Conservation (phyloP, 2,329 filamentous ascomycete species). For the Phoma herbarum region DNA sequence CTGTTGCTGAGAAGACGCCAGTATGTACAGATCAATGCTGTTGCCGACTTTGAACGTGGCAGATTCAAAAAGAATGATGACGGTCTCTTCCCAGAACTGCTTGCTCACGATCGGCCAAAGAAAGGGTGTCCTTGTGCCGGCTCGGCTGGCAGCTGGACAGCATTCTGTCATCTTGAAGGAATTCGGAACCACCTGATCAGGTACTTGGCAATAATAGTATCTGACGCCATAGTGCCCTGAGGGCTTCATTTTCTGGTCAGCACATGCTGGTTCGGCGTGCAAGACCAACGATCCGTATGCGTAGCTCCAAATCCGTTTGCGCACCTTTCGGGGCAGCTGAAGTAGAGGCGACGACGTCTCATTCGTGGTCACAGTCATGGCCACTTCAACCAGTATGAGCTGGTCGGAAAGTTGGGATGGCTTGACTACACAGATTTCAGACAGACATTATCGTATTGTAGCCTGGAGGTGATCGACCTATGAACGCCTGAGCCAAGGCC, state of each 20-base stretch:
- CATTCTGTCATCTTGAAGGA: conserved; percentile 3
- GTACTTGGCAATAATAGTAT: conserved; percentile 7
- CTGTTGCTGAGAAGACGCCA: conserved; percentile 11
- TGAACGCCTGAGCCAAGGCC: conserved; percentile 2
- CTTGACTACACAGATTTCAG: too few species aligned
- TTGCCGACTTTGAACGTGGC: conserved; percentile 10
- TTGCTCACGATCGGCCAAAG: conserved; percentile 19
- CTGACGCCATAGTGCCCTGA: conserved; percentile 9
- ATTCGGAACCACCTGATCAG: neutral
- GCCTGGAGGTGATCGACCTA: conserved; percentile 2
- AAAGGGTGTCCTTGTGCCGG: conserved; percentile 1
- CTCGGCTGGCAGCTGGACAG: neutral
- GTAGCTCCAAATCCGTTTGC: conserved; percentile 8
- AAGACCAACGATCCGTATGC: conserved; percentile 7
- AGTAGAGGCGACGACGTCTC: neutral
- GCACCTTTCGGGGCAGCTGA: conserved; percentile 4
- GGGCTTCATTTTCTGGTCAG: conserved; percentile 5
- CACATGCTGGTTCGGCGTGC: conserved; percentile 7
- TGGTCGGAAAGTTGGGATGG: neutral
- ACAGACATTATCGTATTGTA: neutral
- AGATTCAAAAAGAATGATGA: conserved; percentile 2
- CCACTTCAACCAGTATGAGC: too few species aligned
- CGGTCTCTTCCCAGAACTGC: conserved; percentile 11
- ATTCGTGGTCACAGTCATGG: neutral
- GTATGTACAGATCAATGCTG: conserved; percentile 16